Percentiles rank a stretch among this genome's conserved stretches.
Evolutionary conservation across 2,329 filamentous ascomycete species (phyloP).

Genomic region (Penicillium digitatum): DNA sequence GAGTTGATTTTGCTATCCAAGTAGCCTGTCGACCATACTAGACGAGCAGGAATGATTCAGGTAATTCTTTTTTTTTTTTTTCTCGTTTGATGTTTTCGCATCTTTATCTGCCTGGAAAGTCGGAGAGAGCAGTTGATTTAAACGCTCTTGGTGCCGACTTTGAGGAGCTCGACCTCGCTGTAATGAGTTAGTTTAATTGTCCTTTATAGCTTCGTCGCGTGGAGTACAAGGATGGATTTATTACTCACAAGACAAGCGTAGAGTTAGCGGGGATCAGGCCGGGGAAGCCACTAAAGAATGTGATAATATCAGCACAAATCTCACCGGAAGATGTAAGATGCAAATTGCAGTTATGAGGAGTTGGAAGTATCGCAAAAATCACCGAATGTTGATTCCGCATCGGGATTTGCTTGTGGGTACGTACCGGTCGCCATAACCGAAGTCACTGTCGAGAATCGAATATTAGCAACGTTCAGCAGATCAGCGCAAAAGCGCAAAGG

Average conservation of each 20-base stretch:
- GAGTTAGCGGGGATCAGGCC: slow-evolving; percentile 70
- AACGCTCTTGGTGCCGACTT: slow-evolving; percentile 52
- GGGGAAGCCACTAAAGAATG: slow-evolving; percentile 63
- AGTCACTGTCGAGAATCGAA: slow-evolving; percentile 28
- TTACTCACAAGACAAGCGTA: slow-evolving; percentile 76
- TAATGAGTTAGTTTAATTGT: slow-evolving; percentile 9
- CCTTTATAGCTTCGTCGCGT: background rate
- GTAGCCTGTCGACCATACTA: background rate
- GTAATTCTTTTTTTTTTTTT: background rate
- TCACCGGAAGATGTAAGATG: background rate
- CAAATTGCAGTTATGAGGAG: background rate
- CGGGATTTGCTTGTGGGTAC: slow-evolving; percentile 14
- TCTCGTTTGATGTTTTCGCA: background rate
- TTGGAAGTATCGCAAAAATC: background rate
- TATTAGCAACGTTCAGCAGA: slow-evolving; percentile 8
- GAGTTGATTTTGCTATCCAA: background rate
- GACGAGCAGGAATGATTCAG: background rate
- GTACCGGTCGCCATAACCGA: slow-evolving; percentile 41
- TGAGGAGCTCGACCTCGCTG: slow-evolving; percentile 67
- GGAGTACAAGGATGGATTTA: background rate
- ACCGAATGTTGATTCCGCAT: background rate
- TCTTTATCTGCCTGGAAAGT: background rate
- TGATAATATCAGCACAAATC: slow-evolving; percentile 1
- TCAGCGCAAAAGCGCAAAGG: background rate
- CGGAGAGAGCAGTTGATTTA: slow-evolving; percentile 19